A percentile compares a stretch with the other conserved stretches of the same genome.
These are phyloP conservation scores for Pythium folliculosum DNA, from an alignment of 352 stramenopile species.

Conservation along the genomic window DNA sequence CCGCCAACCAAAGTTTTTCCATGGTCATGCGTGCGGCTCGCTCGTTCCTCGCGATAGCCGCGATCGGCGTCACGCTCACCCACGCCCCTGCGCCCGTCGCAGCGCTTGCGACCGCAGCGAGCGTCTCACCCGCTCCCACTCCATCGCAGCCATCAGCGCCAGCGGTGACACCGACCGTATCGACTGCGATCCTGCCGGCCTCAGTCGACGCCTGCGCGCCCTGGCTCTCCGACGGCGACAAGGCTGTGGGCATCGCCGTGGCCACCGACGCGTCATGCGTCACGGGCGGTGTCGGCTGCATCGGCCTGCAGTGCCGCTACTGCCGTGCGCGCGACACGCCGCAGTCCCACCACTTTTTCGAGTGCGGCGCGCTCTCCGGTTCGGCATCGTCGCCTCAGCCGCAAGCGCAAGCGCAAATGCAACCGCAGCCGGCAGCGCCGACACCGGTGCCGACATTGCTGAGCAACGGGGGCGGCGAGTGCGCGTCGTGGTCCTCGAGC, in stretches of 20 bases:
- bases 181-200: background rate
- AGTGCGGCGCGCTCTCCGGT: background rate
- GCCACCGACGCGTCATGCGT: slow-evolving; percentile 11
- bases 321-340: slow-evolving; percentile 18
- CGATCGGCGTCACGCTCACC: no score
- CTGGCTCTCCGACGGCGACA: slow-evolving; percentile 18
- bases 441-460: background rate
- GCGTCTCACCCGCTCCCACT: background rate
- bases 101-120: no score
- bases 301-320: slow-evolving; percentile 27
- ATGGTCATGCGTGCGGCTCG: no score
- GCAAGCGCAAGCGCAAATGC: no score
- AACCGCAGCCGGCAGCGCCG: background rate
- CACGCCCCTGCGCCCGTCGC: no score
- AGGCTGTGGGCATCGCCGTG: slow-evolving; percentile 8
- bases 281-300: slow-evolving; percentile 26
- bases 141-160: background rate
- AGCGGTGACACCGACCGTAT: background rate
- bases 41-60: no score
- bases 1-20: no score
- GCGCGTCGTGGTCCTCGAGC: background rate
- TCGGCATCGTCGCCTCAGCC: background rate
- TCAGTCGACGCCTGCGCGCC: slow-evolving; percentile 5
- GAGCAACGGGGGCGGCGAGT: background rate
- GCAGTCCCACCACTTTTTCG: slow-evolving; percentile 8